Conservation (phyloP, 257 asterid species). For the Avicennia marina region DNA sequence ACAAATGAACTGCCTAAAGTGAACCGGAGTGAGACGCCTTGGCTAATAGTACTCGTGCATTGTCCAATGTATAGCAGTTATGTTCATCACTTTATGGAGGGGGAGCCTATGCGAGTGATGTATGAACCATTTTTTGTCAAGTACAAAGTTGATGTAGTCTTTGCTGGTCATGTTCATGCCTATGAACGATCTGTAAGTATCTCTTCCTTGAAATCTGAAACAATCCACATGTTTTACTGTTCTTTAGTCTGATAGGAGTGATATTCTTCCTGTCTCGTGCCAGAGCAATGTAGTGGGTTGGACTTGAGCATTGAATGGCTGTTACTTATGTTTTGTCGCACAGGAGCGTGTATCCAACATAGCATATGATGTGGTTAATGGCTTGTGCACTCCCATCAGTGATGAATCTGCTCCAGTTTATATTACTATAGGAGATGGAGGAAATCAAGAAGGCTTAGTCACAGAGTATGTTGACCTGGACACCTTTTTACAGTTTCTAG, state of each 20-base stretch:
- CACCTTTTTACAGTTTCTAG: too few relatives aligned
- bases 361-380: slow-evolving; percentile 47
- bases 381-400: slow-evolving; percentile 34
- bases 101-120: slow-evolving; percentile 58
- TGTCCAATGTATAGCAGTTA: slow-evolving; percentile 55
- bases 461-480: slow-evolving; percentile 50
- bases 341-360: slow-evolving; percentile 67
- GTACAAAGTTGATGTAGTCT: slow-evolving; percentile 57
- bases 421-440: slow-evolving; percentile 71
- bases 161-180: slow-evolving; percentile 67
- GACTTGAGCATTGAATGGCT: too few relatives aligned
- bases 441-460: slow-evolving; percentile 65
- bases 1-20: slow-evolving; percentile 45
- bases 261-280: too few relatives aligned
- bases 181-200: slow-evolving; percentile 60
- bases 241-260: too few relatives aligned
- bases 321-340: too few relatives aligned
- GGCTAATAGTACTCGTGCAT: slow-evolving; percentile 63
- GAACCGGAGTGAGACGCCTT: slow-evolving; percentile 54
- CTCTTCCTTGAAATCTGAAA: not conserved
- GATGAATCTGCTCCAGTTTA: slow-evolving; percentile 66
- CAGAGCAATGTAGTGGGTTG: too few relatives aligned
- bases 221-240: not conserved
- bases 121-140: slow-evolving; percentile 50
- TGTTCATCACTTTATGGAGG: slow-evolving; percentile 62